phyloP scores from a whole-genome alignment of 2,329 filamentous ascomycete species.

The Ilyonectria mors-panacis region DNA sequence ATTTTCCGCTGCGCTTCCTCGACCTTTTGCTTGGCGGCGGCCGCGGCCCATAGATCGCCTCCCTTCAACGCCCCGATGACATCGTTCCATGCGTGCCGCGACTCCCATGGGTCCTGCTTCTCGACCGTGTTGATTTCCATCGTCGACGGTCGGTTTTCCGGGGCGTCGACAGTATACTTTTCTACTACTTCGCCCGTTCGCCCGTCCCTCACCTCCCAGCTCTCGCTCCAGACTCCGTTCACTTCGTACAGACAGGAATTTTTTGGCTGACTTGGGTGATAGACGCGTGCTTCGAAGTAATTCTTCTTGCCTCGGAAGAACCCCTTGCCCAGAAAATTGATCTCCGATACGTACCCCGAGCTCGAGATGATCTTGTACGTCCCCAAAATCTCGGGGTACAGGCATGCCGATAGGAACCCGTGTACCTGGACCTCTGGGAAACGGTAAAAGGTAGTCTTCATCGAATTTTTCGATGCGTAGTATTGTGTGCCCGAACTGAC shows the following conservation, averaged over 20 bases:
- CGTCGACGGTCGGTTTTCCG: slow-evolving; percentile 55
- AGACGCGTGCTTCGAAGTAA: slow-evolving; percentile 61
- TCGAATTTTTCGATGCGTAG: slow-evolving; percentile 64
- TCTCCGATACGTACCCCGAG: slow-evolving; percentile 61
- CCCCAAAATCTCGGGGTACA: slow-evolving; percentile 65
- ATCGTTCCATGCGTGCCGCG: slow-evolving; percentile 83
- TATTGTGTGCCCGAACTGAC: slow-evolving; percentile 65
- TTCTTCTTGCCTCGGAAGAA: slow-evolving; percentile 57
- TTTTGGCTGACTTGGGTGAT: slow-evolving; percentile 53
- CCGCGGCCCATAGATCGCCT: slow-evolving; percentile 82
- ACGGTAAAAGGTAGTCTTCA: slow-evolving; percentile 65
- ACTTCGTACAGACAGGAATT: slow-evolving; percentile 32
- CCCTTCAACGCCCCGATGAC: slow-evolving; percentile 80
- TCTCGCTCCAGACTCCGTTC: slow-evolving; percentile 41
- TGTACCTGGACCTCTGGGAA: slow-evolving; percentile 64
- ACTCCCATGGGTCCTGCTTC: slow-evolving; percentile 85
- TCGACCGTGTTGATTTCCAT: slow-evolving; percentile 59
- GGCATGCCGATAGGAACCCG: slow-evolving; percentile 62
- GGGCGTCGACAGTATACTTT: slow-evolving; percentile 52
- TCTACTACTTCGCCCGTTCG: slow-evolving; percentile 53
- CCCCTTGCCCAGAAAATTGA: slow-evolving; percentile 63
- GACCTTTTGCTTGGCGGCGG: slow-evolving; percentile 81
- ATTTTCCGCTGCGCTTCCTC: slow-evolving; percentile 86
- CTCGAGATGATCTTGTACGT: slow-evolving; percentile 63
- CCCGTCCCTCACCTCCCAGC: slow-evolving; percentile 46